Conservation (phyloP, 2,329 filamentous ascomycete species). For the Tolypocladium nubicola region DNA sequence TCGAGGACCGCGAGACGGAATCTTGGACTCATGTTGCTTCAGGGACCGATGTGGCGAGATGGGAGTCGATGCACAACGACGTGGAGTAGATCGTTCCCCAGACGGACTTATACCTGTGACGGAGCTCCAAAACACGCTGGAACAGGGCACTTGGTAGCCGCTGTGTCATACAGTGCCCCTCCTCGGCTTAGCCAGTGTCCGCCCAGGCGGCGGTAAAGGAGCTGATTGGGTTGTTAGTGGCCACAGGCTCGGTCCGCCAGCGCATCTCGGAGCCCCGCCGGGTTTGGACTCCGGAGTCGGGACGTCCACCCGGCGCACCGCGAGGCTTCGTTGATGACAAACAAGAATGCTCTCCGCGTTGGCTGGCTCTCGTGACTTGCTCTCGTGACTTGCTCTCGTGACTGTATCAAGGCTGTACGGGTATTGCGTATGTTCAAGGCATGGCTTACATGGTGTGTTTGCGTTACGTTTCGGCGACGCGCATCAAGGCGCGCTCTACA, state of each 20-base stretch:
- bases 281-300: neutral
- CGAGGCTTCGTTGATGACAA: neutral
- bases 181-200: neutral
- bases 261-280: neutral
- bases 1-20: conserved; percentile 17
- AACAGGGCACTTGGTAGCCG: no score
- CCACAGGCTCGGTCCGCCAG: neutral
- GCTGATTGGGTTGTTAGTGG: neutral
- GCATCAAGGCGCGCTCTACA: neutral
- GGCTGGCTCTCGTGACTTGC: neutral
- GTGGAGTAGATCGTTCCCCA: neutral
- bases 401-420: neutral
- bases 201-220: neutral
- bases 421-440: neutral
- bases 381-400: neutral
- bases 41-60: neutral
- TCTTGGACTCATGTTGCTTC: neutral
- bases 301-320: neutral
- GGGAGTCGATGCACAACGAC: neutral
- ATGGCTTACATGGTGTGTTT: neutral
- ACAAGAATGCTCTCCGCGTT: neutral
- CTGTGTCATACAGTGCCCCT: neutral
- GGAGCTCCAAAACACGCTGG: no score
- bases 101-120: neutral
- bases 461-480: neutral